Base-by-base conservation (phyloP, 2,329 filamentous ascomycete species). In the Dactylonectria macrodidyma region DNA sequence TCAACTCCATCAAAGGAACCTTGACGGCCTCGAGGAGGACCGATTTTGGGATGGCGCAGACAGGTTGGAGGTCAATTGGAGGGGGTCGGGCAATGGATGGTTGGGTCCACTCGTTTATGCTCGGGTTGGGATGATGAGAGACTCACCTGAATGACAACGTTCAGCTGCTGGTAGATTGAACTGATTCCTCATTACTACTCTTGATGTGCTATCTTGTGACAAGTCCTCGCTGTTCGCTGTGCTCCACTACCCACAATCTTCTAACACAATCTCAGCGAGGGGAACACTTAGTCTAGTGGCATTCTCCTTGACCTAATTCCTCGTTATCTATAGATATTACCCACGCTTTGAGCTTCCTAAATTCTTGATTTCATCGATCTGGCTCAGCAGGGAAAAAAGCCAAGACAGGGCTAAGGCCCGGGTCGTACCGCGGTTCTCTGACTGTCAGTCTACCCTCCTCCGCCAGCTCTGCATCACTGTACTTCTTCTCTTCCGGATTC, bases 341-440 rank as follows among this genome's bases (percentile, higher is more conserved):
- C 19, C 19, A 19, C 11, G n/a, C 2, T 12, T 11, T 34, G 7
- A 11, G n/a, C 14, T 26, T 33, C 19, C 30, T 9, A 41, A 34
- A 7, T 30, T 2, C 1, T 30, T 30, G 26, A 30, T 44, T 55
- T 50, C 41, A 44, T 36, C 47, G 52, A 41, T 54, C 34, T 10
- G 57, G 30, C 9, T 50, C 52, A 0, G 69, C 71, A 2, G 77
- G 76, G 24, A 80, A 79, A 59, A 80, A 80, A 11, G 78, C 78
- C 34, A 80, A 51, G 24, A 80, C 78, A 1, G 78, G 78, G 54
- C 78, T 80, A 1, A 79, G 47, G 3, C 71, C 74, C 36, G 70
- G 41, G 7, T 57, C 62, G 5, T 71, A 65, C 26, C 57, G 64
- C 7, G 62, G 55, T 1, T 56, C 41, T 2, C 24, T 52, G 6